Evolutionary conservation across 257 asterid genomes (phyloP).

Genomic region (Linaria vulgaris): DNA sequence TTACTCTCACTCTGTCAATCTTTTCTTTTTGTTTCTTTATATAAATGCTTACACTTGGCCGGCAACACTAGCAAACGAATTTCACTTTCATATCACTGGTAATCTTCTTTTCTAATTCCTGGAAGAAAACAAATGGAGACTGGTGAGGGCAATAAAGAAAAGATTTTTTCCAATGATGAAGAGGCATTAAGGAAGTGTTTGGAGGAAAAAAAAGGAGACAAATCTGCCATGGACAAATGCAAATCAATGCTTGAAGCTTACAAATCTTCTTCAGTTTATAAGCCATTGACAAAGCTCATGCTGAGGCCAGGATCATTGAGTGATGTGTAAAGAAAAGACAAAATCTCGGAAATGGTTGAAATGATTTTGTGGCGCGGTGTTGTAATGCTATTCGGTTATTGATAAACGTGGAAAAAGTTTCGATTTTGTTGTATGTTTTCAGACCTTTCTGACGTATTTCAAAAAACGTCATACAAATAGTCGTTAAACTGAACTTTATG

Average conservation of each 20-base stretch:
- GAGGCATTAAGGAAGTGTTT: constrained; percentile 41
- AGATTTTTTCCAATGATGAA: constrained; percentile 24
- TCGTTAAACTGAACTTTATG: too few relatives aligned
- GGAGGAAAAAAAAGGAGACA: constrained; percentile 37
- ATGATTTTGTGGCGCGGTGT: too few relatives aligned
- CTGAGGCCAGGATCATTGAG: constrained; percentile 30
- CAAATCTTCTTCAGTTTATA: constrained; percentile 13
- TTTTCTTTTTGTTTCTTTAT: too few relatives aligned
- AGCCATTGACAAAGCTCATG: constrained; percentile 24
- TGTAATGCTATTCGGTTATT: too few relatives aligned
- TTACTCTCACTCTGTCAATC: too few relatives aligned
- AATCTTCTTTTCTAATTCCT: background rate
- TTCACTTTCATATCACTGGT: background rate
- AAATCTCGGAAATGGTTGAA: too few relatives aligned
- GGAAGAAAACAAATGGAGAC: constrained; percentile 2
- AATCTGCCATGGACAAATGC: constrained; percentile 32
- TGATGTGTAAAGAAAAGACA: constrained; percentile 27
- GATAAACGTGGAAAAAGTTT: too few relatives aligned
- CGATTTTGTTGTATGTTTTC: background rate
- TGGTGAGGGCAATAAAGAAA: constrained; percentile 14
- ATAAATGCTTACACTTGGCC: too few relatives aligned
- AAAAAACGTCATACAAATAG: too few relatives aligned
- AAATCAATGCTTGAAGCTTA: constrained; percentile 38
- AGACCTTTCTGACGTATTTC: too few relatives aligned
- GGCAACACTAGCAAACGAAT: background rate